These are phyloP conservation scores for Phialophora expanda DNA, from an alignment of 2,329 filamentous ascomycete species.

Conservation along the genomic window DNA sequence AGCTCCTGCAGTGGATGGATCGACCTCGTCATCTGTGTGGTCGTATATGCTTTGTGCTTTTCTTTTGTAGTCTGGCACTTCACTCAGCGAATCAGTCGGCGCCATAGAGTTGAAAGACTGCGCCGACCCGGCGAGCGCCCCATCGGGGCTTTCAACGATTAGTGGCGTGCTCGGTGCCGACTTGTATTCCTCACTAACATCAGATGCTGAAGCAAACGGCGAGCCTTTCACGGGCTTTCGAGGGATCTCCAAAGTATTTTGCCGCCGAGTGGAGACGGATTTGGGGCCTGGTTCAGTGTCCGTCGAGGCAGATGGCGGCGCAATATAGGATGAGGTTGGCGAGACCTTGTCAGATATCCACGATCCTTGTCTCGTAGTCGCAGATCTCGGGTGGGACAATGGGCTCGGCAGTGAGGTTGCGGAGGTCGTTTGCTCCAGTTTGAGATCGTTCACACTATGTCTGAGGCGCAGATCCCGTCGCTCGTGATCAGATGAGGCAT, in stretches of 20 bases:
- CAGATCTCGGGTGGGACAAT: conserved; percentile 12
- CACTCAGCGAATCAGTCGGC: conserved; percentile 14
- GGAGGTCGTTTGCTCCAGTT: conserved; percentile 20
- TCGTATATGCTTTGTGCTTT: conserved; percentile 84
- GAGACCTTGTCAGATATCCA: conserved; percentile 33
- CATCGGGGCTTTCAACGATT: conserved; percentile 43
- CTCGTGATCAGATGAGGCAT: conserved; percentile 35
- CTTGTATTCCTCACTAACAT: conserved; percentile 49
- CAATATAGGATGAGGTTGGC: conserved; percentile 16
- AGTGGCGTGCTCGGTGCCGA: conserved; percentile 53
- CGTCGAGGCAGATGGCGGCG: neutral
- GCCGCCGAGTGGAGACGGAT: neutral
- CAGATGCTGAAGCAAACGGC: conserved; percentile 40
- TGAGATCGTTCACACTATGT: conserved; percentile 22
- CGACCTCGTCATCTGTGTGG: conserved; percentile 79
- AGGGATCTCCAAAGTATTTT: conserved; percentile 15
- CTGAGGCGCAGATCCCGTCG: conserved; percentile 26
- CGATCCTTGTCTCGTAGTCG: conserved; percentile 27
- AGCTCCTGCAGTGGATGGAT: conserved; percentile 78
- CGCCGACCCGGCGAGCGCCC: conserved; percentile 12
- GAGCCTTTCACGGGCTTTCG: conserved; percentile 21
- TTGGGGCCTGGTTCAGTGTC: conserved; percentile 8
- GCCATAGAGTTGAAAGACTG: conserved; percentile 21
- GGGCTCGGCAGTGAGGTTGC: conserved; percentile 25
- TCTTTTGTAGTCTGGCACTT: conserved; percentile 46